Percentiles rank a stretch among this genome's conserved stretches.
Conservation (phyloP, 2,329 filamentous ascomycete genomes). For the Ascochyta viciae-villosae region DNA sequence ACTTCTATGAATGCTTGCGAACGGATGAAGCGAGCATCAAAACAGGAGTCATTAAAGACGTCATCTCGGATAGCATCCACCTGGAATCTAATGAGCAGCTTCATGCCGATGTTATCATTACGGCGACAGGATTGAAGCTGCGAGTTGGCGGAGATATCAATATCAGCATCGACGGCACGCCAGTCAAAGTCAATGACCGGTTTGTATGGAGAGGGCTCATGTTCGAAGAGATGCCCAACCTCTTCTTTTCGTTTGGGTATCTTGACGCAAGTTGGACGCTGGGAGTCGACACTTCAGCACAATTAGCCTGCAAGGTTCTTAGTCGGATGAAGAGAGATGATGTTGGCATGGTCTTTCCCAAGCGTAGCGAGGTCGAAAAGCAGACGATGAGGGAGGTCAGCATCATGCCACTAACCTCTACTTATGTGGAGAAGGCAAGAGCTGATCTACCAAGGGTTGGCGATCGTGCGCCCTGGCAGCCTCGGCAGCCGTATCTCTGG, state of each 20-base stretch:
- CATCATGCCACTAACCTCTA: no score
- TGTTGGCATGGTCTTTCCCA: no score
- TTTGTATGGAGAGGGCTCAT: conserved; percentile 66
- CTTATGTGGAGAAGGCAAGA: no score
- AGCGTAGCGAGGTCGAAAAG: no score
- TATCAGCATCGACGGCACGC: conserved; percentile 57
- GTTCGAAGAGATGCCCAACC: conserved; percentile 66
- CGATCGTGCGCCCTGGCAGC: no score
- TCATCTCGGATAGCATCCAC: conserved; percentile 56
- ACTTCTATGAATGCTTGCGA: conserved; percentile 60
- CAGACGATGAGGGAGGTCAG: no score
- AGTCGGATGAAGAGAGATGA: no score
- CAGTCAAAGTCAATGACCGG: conserved; percentile 53
- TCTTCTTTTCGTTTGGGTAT: conserved; percentile 64
- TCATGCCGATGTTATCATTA: conserved; percentile 65
- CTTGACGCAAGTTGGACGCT: conserved; percentile 65
- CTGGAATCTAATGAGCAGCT: conserved; percentile 56
- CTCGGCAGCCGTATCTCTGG: no score
- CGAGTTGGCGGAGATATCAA: conserved; percentile 59
- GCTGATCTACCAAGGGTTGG: no score
- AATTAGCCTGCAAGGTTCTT: conserved; percentile 1
- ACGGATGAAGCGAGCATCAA: conserved; percentile 57
- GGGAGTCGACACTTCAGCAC: conserved; percentile 61
- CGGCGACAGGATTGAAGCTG: conserved; percentile 66
- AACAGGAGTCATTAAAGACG: conserved; percentile 58